Base-by-base conservation (phyloP, 1,139 yeast species). In the Ashbya aceris region DNA sequence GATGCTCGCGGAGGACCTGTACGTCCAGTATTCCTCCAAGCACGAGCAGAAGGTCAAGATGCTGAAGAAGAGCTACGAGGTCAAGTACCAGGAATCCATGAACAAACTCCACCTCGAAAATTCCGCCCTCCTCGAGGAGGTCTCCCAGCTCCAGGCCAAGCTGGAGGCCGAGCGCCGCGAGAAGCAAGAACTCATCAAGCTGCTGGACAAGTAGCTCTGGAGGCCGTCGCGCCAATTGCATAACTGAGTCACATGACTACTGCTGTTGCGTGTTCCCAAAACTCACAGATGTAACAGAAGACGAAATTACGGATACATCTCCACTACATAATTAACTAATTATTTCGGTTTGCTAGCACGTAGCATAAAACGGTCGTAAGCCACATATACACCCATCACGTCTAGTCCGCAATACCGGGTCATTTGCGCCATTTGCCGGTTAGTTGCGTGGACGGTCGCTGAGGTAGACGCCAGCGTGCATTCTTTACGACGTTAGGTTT, bases 11-110 rank as follows among this genome's bases (percentile, higher is more conserved):
- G 79, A 77, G 46, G 83, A 78, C 50, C 65, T 82, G 10, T 82
- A 81, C 53, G 67, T 71, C 20, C 85, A 79, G 53, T 82, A 82
- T 56, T 72, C 83, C 2, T 74, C 77, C 40, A 82, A 82, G 54
- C 91, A 83, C 54, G 82, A 76, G 50, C 71, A 73, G 45, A 81
- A 81, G 52, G 79, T 79, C 6, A 67, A 67, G 23, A 70, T 74
- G 28, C 59, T 77, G 49, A 74, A 74, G 53, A 69, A 68, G 45
- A 74, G 73, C 7, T 74, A 74, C 53, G 78, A 74, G 50, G 60
- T 63, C 36, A 75, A 72, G 50, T 73, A 71, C 65, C 63, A 69
- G 42, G 62, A 62, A 27, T 70, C 70, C 48, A 54, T 74, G 26
- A 66, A 68, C 39, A 67, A 62, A 42, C 54, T 70, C 27, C 63